phyloP scores from a whole-genome alignment of 257 asterid genomes.

The Solanum pennellii region DNA sequence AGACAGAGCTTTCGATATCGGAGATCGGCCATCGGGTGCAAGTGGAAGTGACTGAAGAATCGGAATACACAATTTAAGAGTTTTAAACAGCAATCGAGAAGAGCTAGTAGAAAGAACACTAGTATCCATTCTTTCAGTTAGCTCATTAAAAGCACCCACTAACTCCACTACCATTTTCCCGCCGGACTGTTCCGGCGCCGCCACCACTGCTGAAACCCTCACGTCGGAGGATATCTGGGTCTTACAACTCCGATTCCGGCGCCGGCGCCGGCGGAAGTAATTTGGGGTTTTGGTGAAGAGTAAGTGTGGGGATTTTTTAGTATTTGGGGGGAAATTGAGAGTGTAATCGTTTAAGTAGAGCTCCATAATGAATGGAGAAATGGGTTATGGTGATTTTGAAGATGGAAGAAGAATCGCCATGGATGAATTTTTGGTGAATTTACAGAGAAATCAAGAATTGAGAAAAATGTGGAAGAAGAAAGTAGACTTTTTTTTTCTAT shows the following conservation, averaged over 20 bases:
- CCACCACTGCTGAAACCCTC: not conserved
- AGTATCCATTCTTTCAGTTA: slow-evolving; percentile 61
- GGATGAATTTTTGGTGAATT: not conserved
- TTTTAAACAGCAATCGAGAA: slow-evolving; percentile 59
- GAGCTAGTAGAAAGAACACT: slow-evolving; percentile 41
- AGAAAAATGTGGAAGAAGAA: not conserved
- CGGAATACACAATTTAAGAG: slow-evolving; percentile 75
- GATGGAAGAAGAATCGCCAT: not conserved
- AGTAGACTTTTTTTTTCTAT: not conserved
- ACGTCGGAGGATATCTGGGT: not conserved
- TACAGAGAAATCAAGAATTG: not conserved
- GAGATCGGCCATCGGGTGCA: slow-evolving; percentile 61
- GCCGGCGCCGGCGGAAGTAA: not conserved
- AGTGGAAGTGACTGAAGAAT: slow-evolving; percentile 60
- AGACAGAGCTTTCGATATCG: slow-evolving; percentile 69
- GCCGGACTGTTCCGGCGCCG: slow-evolving; percentile 67
- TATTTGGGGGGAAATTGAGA: not conserved
- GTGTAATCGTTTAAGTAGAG: not conserved
- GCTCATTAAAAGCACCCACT: slow-evolving; percentile 83
- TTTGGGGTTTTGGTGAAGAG: not conserved
- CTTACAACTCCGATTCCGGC: not conserved
- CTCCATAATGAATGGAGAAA: not conserved
- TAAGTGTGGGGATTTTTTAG: not conserved
- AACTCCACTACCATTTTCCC: slow-evolving; percentile 92
- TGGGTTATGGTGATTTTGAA: not conserved